Base-by-base conservation (phyloP, 2,329 filamentous ascomycete species). In the Cercospora nicotianae region DNA sequence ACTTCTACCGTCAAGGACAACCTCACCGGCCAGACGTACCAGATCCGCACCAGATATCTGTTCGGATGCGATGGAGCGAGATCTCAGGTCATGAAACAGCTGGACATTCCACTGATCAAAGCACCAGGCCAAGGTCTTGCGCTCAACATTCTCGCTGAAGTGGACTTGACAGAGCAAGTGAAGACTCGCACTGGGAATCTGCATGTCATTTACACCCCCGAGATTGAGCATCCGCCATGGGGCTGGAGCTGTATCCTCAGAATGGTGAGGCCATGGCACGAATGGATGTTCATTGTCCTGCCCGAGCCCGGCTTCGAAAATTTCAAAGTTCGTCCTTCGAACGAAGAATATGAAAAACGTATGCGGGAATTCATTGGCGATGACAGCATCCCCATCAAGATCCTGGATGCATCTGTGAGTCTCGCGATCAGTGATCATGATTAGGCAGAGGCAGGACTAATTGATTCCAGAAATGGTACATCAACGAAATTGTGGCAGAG, bases 201-300 rank as follows among this genome's bases (percentile, higher is more conserved):
- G 18, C 87, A 90, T 74, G 89, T 86, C 84, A 79, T 87, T 1
- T 79, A 89, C 73, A 82, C 84, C 69, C 87, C 87, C 0, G 76
- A 77, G 28, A 67, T 74, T 10, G 83, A 87, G 63, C 78, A 84
- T 63, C 83, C 84, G 0, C 79, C 79, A 0, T 88, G 85, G 77
- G 85, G 81, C 0, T 86, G 84, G 82, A 78, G 79, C 33, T 77
- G 75, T 3, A 77, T 87, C 70, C 79, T 84, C 2, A 80, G 88
- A 26, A 89, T 90, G 87, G 86, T 90, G 4, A 87, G 85, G 77
- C 84, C 87, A 0, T 90, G 87, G 87, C 74, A 85, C 70, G 85
- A 90, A 78, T 90, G 87, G 87, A 77, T 78, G 73, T 75, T 76
- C 66, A 77, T 77, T 63, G 75, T 87, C 16, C 78, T 88, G 16